These are phyloP conservation scores for Sporothrix phasma DNA, from an alignment of 2,329 filamentous ascomycete genomes.

Conservation along the genomic window DNA sequence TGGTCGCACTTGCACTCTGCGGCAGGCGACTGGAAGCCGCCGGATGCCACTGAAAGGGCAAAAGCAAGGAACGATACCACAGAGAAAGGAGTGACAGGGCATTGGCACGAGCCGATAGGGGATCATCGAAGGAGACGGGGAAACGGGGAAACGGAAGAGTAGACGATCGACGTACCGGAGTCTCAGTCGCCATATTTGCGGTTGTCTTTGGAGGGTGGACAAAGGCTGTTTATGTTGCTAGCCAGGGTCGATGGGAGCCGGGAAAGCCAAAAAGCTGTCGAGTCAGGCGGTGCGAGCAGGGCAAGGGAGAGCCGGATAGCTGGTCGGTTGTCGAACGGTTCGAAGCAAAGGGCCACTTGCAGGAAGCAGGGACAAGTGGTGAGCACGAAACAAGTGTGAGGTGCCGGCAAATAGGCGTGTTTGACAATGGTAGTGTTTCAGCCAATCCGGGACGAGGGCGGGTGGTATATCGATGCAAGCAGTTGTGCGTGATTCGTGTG, in stretches of 20 bases:
- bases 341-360: background rate
- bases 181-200: conserved; percentile 12
- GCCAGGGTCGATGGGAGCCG: background rate
- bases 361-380: background rate
- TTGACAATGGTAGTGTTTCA: background rate
- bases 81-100: background rate
- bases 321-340: background rate
- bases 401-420: background rate
- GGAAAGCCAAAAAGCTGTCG: background rate
- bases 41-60: background rate
- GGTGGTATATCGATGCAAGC: background rate
- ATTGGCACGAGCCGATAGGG: background rate
- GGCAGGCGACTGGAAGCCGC: background rate
- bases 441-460: conserved; percentile 6
- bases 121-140: background rate
- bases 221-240: background rate
- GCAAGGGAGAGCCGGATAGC: background rate
- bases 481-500: background rate
- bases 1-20: background rate
- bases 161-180: conserved; percentile 6
- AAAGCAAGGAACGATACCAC: background rate
- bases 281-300: background rate
- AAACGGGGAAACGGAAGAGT: too few relatives aligned
- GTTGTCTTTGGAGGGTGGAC: background rate
- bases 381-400: too few relatives aligned